These are phyloP conservation scores for Exophiala sp. DNA, from an alignment of 2,329 filamentous ascomycete genomes.

Conservation along the genomic window DNA sequence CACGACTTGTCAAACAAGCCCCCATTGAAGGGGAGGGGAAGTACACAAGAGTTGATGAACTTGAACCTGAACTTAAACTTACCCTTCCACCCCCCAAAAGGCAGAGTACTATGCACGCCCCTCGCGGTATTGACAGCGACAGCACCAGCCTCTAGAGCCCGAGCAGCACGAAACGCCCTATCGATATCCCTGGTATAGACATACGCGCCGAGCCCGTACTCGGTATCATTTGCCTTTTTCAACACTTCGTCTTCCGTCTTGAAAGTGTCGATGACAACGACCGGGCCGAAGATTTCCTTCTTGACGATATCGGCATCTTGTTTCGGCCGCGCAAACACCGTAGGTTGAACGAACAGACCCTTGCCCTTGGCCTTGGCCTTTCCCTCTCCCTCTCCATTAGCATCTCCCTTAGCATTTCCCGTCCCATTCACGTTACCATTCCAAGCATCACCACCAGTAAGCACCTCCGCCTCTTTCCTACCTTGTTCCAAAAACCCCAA, in stretches of 20 bases:
- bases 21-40: too few relatives aligned
- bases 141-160: slow-evolving; percentile 59
- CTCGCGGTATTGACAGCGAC: slow-evolving; percentile 55
- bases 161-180: slow-evolving; percentile 51
- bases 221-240: slow-evolving; percentile 52
- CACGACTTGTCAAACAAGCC: too few relatives aligned
- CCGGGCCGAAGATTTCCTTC: slow-evolving; percentile 58
- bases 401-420: too few relatives aligned
- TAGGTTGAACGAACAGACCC: slow-evolving; percentile 59
- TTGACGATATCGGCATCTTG: slow-evolving; percentile 54
- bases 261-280: slow-evolving; percentile 53
- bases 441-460: too few relatives aligned
- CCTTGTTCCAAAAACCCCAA: slow-evolving; percentile 64
- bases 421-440: too few relatives aligned
- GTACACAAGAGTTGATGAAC: too few relatives aligned
- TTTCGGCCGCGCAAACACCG: slow-evolving; percentile 53
- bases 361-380: slow-evolving; percentile 66
- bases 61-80: too few relatives aligned
- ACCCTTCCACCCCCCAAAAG: too few relatives aligned
- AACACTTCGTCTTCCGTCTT: slow-evolving; percentile 54
- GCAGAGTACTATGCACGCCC: too few relatives aligned
- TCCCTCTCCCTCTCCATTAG: too few relatives aligned
- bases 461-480: too few relatives aligned
- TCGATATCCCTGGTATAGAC: slow-evolving; percentile 60
- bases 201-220: slow-evolving; percentile 49